Base-by-base conservation (phyloP, 352 stramenopile genomes). In the Thraustochytrium sp. region DNA sequence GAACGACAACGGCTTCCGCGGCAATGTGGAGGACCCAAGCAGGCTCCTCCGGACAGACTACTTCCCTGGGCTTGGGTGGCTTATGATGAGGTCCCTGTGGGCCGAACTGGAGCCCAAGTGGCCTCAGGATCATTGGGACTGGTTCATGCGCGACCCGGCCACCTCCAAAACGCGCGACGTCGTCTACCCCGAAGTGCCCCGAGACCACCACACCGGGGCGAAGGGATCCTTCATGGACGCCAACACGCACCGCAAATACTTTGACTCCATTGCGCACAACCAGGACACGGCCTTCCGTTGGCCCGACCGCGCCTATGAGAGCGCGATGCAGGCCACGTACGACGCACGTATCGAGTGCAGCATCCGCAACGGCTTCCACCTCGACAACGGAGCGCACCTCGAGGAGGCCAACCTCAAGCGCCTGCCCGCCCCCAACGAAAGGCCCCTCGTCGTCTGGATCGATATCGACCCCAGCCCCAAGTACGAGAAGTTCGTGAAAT, bases 11-110 rank as follows among this genome's bases (percentile, higher is more conserved):
- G 88, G 88, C 2, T 83, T 87, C 34, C 3, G 34, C 11, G 44
- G 51, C 4, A 31, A 86, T 40, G 87, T 90, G 16, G 44, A 36
- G 23, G 80, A 90, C 63, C 56, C 51, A 34, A 36, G 42, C 44
- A 29, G 37, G 40, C 76, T 92, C 18, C 68, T 74, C 21, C 74
- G 89, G 21, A 92, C 89, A 23, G 44, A 65, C 13, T 92, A 86
- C 76, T 92, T 92, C 54, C 89, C 89, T 2, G 89, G 89, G 1
- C 83, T 92, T 9, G 89, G 89, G 9, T 92, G 89, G 89, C 55
- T 92, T 1, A 63, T 92, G 42, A 72, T 86, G 26, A 77, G 89
- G 9, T 62, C 76, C 16, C 65, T 92, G 18, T 92, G 86, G 86
- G 54, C 85, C 53, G 62, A 87, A 16, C 68, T 90, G 74, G 40